phyloP scores from a whole-genome alignment of 371 early-diverging fungal species.

The Phascolomyces articulosus region DNA sequence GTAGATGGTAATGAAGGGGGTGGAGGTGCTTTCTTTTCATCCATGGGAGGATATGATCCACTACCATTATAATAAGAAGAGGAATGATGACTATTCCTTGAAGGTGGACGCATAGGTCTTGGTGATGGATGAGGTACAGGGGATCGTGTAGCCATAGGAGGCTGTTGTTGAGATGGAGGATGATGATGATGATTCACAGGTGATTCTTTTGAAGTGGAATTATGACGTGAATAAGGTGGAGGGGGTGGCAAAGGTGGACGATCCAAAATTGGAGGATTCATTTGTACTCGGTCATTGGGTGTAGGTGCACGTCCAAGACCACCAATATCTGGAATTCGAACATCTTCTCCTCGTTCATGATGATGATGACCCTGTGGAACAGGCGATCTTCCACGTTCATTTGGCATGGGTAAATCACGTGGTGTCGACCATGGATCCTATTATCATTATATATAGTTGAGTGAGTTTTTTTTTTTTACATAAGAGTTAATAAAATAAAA shows the following conservation, averaged over 20 bases:
- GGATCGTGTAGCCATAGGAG: slow-evolving; percentile 2
- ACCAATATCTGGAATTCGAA: slow-evolving; percentile 51
- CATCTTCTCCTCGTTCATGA: slow-evolving; percentile 35
- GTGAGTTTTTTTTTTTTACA: background rate
- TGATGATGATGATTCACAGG: background rate
- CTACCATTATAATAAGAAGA: background rate
- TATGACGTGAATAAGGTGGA: slow-evolving; percentile 2
- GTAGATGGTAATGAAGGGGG: slow-evolving; percentile 1
- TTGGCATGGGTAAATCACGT: slow-evolving; percentile 49
- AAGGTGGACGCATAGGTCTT: slow-evolving; percentile 10
- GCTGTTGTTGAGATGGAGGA: no score
- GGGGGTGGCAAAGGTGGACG: slow-evolving; percentile 17
- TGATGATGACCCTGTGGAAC: slow-evolving; percentile 17
- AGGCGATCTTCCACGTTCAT: slow-evolving; percentile 20
- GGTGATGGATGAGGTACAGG: slow-evolving; percentile 6
- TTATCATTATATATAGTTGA: background rate
- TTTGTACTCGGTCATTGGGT: slow-evolving; percentile 34
- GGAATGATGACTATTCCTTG: slow-evolving; percentile 9
- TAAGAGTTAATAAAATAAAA: no score
- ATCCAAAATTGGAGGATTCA: slow-evolving; percentile 35
- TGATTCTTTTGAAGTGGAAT: no score
- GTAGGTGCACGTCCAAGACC: slow-evolving; percentile 37
- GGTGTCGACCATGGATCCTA: slow-evolving; percentile 8
- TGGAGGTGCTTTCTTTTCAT: background rate
- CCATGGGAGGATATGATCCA: background rate